Evolutionary conservation across 352 stramenopile species (phyloP).

Genomic region (Phytophthora europaea): DNA sequence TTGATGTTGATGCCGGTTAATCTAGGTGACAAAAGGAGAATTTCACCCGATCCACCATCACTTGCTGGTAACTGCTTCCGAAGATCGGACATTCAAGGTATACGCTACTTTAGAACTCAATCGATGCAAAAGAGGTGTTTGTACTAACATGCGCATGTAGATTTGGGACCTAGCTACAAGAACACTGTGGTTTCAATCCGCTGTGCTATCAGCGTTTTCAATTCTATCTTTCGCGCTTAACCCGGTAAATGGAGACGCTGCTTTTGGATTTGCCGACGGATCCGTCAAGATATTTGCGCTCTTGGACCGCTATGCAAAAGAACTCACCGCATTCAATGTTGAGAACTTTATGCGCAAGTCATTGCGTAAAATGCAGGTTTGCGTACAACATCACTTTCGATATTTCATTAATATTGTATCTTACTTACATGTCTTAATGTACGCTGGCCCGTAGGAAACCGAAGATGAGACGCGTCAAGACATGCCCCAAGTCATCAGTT

Average conservation of each 20-base stretch:
- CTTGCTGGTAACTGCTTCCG: constrained; percentile 76
- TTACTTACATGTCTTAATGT: constrained; percentile 8
- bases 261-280: constrained; percentile 80
- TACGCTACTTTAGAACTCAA: neutral
- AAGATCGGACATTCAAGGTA: constrained; percentile 90
- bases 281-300: constrained; percentile 69
- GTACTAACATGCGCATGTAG: constrained; percentile 31
- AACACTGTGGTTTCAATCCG: constrained; percentile 76
- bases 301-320: constrained; percentile 61
- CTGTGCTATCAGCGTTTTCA: constrained; percentile 78
- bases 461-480: constrained; percentile 52
- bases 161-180: constrained; percentile 83
- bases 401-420: neutral
- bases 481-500: constrained; percentile 75
- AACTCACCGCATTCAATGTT: constrained; percentile 59
- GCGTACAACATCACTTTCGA: neutral
- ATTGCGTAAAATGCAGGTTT: constrained; percentile 27
- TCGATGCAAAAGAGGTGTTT: neutral
- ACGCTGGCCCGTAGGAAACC: constrained; percentile 46
- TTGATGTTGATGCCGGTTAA: neutral
- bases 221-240: constrained; percentile 78
- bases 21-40: constrained; percentile 73
- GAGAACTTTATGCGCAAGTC: constrained; percentile 60
- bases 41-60: constrained; percentile 81
- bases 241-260: constrained; percentile 65